Evolutionary conservation across 2,329 filamentous ascomycete species (phyloP), one percentile per base, ranked within the genome.

Genomic region (Epichloe typhina): DNA sequence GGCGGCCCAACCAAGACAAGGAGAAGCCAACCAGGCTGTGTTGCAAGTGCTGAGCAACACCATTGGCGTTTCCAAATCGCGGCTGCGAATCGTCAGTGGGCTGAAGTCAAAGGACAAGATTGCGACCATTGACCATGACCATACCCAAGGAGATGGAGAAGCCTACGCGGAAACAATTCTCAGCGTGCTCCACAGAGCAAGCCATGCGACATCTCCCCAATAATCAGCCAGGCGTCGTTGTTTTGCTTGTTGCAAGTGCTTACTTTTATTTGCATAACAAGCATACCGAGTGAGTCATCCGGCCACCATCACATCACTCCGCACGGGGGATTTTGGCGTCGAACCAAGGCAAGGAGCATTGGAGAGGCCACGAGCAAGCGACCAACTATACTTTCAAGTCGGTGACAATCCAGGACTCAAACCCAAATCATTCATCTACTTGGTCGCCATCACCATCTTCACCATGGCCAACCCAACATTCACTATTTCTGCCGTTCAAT

Each of bases 21-120:
- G 83, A 13, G 80, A 85, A 60, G 79, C 84, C 5, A 88, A 88
- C 61, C 77, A 76, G 60, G 83, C 83, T 4, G 79, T 86, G 2
- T 66, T 80, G 46, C 70, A 75, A 38, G 66, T 87, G 4, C 67
- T 88, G 50, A 82, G 82, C 55, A 69, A 79, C 59, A 71, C 73
- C 5, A 70, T 87, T 2, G 69, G 71, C 2, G 68, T 83, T 6
- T 76, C 83, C 33, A 86, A 83, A 60, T 82, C 83, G 1, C 73
- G 79, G 53, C 65, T 87, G 1, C 70, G 76, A 42, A 75, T 88
- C 40, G 73, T 75, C 12, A 78, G 78, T 15, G 84, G 84, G 0
- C 61, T 74, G 49, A 86, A 82, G 62, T 81, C 77, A 19, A 72
- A 76, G 51, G 77, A 83, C 42, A 88, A 88, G 66, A 82, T 74